Percentiles rank a stretch among this genome's conserved stretches.
phyloP scores from a whole-genome alignment of 495 filamentous ascomycete species.

The Letharia columbiana region DNA sequence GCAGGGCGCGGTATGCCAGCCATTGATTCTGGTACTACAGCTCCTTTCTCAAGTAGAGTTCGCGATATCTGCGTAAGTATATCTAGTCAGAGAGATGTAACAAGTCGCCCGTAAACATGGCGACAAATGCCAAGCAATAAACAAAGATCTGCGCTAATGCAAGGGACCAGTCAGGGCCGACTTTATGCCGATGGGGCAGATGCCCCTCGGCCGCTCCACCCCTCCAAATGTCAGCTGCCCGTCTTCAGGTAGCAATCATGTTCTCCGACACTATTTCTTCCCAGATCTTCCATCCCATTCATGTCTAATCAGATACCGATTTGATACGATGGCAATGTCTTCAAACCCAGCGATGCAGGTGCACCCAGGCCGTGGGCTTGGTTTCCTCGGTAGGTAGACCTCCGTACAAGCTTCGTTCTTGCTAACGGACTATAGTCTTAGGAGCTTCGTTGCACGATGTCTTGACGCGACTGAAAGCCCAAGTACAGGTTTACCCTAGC shows the following conservation, averaged over 20 bases:
- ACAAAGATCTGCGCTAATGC: conserved; percentile 13
- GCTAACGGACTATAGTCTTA: conserved; percentile 48
- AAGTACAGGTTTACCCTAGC: conserved; percentile 69
- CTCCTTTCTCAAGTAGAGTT: neutral
- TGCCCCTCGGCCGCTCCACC: neutral
- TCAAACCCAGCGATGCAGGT: conserved; percentile 41
- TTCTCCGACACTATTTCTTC: neutral
- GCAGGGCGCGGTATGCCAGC: conserved; percentile 47
- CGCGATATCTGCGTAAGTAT: neutral
- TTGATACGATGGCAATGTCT: conserved; percentile 11
- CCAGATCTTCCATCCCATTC: neutral
- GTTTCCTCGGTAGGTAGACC: conserved; percentile 60
- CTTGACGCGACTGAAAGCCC: conserved; percentile 72
- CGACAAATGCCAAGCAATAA: conserved; percentile 12
- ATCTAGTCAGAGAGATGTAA: neutral
- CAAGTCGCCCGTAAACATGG: conserved; percentile 7
- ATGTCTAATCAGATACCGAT: neutral
- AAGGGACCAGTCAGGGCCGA: neutral
- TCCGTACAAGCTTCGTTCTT: conserved; percentile 6
- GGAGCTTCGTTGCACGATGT: conserved; percentile 87
- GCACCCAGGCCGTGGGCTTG: conserved; percentile 65
- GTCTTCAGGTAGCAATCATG: neutral
- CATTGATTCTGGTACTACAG: conserved; percentile 32
- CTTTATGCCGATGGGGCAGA: conserved; percentile 3
- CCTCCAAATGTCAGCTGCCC: conserved; percentile 9